Evolutionary conservation across 1,139 yeast genomes (phyloP).

Genomic region (Wickerhamomyces sp.): DNA sequence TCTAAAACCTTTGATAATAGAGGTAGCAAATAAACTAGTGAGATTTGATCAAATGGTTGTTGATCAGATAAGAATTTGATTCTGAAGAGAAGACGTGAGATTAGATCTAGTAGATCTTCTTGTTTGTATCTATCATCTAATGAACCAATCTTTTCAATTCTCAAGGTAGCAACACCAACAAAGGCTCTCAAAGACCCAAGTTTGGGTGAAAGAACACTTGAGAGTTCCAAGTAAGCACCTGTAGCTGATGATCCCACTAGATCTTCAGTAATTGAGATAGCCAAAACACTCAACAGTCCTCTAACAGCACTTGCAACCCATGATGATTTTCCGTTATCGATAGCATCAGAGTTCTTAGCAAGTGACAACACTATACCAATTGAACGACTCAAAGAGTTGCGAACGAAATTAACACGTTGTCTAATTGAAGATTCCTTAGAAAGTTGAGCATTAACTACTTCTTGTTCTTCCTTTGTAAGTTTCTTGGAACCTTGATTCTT

Average conservation of each 20-base stretch:
- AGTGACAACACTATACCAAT: constrained; percentile 50
- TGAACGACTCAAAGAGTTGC: constrained; percentile 41
- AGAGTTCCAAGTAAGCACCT: constrained; percentile 39
- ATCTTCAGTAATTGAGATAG: constrained; percentile 31
- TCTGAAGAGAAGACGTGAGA: constrained; percentile 68
- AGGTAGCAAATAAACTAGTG: constrained; percentile 74
- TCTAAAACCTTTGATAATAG: constrained; percentile 59
- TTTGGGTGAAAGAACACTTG: constrained; percentile 40
- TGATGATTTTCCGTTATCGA: constrained; percentile 60
- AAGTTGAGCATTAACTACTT: constrained; percentile 54
- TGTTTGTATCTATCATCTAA: constrained; percentile 40
- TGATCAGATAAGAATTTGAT: constrained; percentile 73
- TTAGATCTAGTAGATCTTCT: constrained; percentile 49
- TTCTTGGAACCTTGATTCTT: constrained; percentile 46
- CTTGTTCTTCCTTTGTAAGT: constrained; percentile 73
- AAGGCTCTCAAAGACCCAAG: constrained; percentile 47
- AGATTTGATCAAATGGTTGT: constrained; percentile 59
- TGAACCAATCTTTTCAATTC: constrained; percentile 40
- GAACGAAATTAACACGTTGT: constrained; percentile 34
- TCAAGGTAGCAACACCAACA: constrained; percentile 64
- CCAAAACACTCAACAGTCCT: constrained; percentile 38
- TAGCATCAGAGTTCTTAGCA: constrained; percentile 41
- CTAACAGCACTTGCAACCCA: constrained; percentile 73
- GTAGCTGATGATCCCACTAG: constrained; percentile 37
- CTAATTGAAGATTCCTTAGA: constrained; percentile 57